These are phyloP conservation scores for Pugionium cornutum DNA, from an alignment of 345 rosid genomes.

Conservation along the genomic window DNA sequence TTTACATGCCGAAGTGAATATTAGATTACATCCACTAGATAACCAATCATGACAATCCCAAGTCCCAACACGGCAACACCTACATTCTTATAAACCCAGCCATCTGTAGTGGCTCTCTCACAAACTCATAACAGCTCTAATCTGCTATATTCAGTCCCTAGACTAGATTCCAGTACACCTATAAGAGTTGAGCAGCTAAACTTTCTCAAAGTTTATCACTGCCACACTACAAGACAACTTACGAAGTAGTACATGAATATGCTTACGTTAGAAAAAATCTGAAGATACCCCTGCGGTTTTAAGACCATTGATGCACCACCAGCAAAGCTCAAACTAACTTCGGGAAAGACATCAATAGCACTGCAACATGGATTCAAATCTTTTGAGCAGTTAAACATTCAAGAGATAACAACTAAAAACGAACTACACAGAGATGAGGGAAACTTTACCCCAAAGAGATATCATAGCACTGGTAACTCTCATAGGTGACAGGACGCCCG, in stretches of 20 bases:
- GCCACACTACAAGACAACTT: constrained; percentile 6
- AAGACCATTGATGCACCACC: constrained; percentile 79
- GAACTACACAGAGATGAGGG: constrained; percentile 18
- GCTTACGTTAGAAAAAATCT: constrained; percentile 74
- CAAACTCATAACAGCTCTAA: not conserved
- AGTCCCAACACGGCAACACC: no score
- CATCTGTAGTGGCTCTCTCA: no score
- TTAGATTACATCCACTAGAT: not conserved
- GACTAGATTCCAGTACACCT: not conserved
- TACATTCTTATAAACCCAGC: no score
- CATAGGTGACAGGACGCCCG: constrained; percentile 52
- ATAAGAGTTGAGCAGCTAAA: not conserved
- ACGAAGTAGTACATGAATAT: constrained; percentile 23
- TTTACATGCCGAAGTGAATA: not conserved
- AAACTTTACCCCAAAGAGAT: constrained; percentile 63
- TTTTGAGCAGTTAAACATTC: constrained; percentile 11
- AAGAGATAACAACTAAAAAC: constrained; percentile 3
- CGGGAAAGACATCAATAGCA: constrained; percentile 64
- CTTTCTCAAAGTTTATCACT: constrained; percentile 1
- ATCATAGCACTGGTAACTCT: constrained; percentile 66
- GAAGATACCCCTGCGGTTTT: constrained; percentile 70
- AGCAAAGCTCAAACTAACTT: constrained; percentile 80
- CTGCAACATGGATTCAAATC: constrained; percentile 47
- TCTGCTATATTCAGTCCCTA: constrained; percentile 10
- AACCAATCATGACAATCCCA: not conserved